These are phyloP conservation scores for Acanthamoeba castellanii DNA, from an alignment of 208 protist genomes.

Conservation along the genomic window DNA sequence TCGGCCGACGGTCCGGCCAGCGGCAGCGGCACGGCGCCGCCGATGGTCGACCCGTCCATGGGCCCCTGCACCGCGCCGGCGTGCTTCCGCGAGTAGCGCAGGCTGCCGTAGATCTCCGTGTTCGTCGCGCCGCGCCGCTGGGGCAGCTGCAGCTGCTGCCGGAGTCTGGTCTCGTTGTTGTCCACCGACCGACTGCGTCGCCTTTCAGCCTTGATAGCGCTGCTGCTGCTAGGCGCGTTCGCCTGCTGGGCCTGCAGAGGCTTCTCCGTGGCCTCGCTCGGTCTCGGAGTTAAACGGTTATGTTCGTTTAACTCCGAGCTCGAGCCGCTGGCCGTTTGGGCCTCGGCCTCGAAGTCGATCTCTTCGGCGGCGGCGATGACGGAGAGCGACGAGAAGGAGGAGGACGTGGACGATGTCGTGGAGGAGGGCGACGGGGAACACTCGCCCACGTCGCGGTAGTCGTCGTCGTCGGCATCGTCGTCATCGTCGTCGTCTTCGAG, in stretches of 20 bases:
- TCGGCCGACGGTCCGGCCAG: neutral
- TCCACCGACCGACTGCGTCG: neutral
- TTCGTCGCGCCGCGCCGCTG: constrained; percentile 5
- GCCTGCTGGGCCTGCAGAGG: neutral
- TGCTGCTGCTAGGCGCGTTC: neutral
- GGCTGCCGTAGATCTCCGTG: constrained; percentile 58
- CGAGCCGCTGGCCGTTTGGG: neutral
- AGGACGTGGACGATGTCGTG: neutral
- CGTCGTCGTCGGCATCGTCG: neutral
- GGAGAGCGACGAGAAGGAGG: constrained; percentile 27
- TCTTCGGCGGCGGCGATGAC: neutral
- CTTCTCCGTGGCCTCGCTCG: too few relatives aligned
- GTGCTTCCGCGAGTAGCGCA: constrained; percentile 59
- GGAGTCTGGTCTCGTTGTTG: neutral
- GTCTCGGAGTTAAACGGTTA: too few relatives aligned
- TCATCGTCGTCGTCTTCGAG: constrained; percentile 15
- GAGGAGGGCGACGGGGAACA: neutral
- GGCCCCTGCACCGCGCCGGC: constrained; percentile 3
- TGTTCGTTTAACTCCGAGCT: too few relatives aligned
- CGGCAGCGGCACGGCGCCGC: neutral
- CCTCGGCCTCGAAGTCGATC: constrained; percentile 58
- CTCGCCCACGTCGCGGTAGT: neutral
- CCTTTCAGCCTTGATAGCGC: neutral
- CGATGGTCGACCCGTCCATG: constrained; percentile 51
- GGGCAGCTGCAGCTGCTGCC: neutral